Base-by-base conservation (phyloP, 441 rosid genomes). In the Eruca vesicaria region DNA sequence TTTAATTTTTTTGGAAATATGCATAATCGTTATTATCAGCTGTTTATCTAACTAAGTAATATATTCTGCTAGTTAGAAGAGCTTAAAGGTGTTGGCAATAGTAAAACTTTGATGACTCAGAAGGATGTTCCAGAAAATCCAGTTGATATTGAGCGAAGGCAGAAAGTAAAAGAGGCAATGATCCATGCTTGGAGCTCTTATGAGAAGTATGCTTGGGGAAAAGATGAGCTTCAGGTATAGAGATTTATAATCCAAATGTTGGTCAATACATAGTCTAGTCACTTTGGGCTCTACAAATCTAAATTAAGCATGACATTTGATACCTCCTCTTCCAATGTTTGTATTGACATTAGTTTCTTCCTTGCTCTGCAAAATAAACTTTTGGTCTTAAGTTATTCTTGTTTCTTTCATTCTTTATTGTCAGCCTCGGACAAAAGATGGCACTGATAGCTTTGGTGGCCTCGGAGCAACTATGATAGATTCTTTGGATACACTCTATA, bases 121-220 rank as follows among this genome's bases (percentile, higher is more conserved):
- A 72, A 71, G 70, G 72, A 21, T 71, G 69, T 48, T 66, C 77
- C 63, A 6, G 86, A 89, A 41, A 87, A 88, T 75, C 93, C 94
- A 2, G 52, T 86, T 64, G 90, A 82, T 41, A 71, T 66, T 29
- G 83, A 89, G 69, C 84, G 98, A 76, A 84, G 94, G 86, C 88
- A 86, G 83, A 90, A 89, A 84, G 97, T 94, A 28, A 92, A 89
- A 80, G 98, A 88, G 67, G 98, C 99, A 26, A 94, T 92, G 99
- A 56, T 90, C 69, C 99, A 94, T 78, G 99, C 97, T 10, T 92
- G 99, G 99, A 81, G 79, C 80, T 85, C 93, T 48, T 92, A 94
- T 76, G 99, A 94, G 77, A 90, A 90, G 74, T 92, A 88, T 78
- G 99, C 99, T 7, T 92, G 99, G 98, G 99, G 98, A 64, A 81